Evolutionary conservation across 495 filamentous ascomycete genomes (phyloP), one percentile per base, ranked within the genome.

Genomic region (Penicilliopsis zonata): DNA sequence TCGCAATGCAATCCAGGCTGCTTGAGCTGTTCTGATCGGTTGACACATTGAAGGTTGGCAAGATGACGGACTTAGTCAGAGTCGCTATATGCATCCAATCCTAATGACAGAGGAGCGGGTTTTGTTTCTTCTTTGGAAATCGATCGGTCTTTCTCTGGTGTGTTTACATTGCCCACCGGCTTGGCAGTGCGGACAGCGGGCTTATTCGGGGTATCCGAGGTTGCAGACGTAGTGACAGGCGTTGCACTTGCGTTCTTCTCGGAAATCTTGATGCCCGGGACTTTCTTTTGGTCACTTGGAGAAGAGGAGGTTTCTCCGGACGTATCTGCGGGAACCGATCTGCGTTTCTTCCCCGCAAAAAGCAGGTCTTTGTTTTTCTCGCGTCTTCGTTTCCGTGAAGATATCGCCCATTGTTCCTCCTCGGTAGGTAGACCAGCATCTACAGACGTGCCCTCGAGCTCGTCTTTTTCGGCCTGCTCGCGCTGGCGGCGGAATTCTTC

Each of bases 401-500:
- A 60, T 13, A 66, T 55, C 13, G 55, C 46, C 76, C 76, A 79
- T 35, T 69, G 53, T 33, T 68, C 65, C 33, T 67, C 67, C 31
- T 61, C 59, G 2, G 39, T 43, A 2, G 34, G 49, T 2, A 51
- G 56, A 0, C 41, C 49, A 10, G 48, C 49, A 10, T 62, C 57
- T 18, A 44, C 55, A 3, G 52, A 47, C 1, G 47, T 46, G 18
- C 55, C 54, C 18, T 55, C 61, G 3, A 69, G 42, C 1, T 60
- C 38, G 7, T 55, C 67, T 41, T 61, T 67, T 53, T 82, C 76
- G 0, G 65, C 70, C 49, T 78, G 70, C 41, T 80, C 76, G 39
- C 78, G 78, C 43, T 76, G 72, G 44, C 65, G 61, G 20, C 80
- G 65, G 43, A 94, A 94, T 0, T 50, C 46, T 25, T 75, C 71